Evolutionary conservation across 2,329 filamentous ascomycete genomes (phyloP), one percentile per base, ranked within the genome.

Genomic region (Eutypella sp.): DNA sequence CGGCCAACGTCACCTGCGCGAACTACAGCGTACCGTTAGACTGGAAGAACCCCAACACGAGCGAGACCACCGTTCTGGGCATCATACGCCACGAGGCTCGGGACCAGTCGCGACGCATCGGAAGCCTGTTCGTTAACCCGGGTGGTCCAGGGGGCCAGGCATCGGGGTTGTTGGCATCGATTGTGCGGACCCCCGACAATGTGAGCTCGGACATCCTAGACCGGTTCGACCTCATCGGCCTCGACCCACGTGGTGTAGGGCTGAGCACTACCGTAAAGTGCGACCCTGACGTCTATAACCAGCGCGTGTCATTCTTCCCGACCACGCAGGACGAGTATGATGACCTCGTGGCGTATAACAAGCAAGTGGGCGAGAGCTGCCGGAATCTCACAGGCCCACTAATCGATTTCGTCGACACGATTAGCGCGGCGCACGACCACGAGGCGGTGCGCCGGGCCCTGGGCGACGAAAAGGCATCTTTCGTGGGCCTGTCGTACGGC

Each of bases 401-500:
- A 1, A 43, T 74, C 41, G 60, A 69, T 23, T 67, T 69, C 50
- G 52, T 75, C 24, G 70, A 74, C 51, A 72, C 70, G 6, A 49
- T 60, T 29, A 61, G 57, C 49, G 58, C 59, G 2, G 58, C 33
- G 11, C 55, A 52, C 44, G 62, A 65, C 48, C 58, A 62, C 42
- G 62, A 65, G 38, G 57, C 60, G 1, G 58, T 65, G 33, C 61
- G 62, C 37, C 33, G 52, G 29, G 59, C 59, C 3, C 47, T 62
- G 1, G 57, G 58, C 15, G 50, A 34, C 37, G 58, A 57, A 42
- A 57, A 57, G 40, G 51, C 53, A 10, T 49, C 39, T 45, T 71
- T 58, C 34, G 46, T 73, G 1, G 72, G 71, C 6, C 50, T 68
- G 13, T 73, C 69, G 2, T 75, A 76, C 52, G 71, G 72, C 5